Evolutionary conservation across 371 early-diverging fungal genomes (phyloP).

Genomic region (Basidiobolus meristosporus): DNA sequence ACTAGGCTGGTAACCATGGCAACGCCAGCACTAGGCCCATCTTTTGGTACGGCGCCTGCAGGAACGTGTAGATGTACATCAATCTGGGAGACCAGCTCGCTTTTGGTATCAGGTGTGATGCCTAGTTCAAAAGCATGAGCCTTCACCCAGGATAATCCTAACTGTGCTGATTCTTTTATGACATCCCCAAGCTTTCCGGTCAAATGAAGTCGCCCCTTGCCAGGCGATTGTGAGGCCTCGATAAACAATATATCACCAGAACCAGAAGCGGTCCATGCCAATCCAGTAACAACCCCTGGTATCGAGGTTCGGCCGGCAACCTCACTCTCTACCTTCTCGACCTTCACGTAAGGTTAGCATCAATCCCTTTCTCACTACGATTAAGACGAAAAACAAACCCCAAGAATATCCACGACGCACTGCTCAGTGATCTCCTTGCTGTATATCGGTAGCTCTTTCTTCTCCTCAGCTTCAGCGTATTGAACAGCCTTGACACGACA

Average conservation of each 20-base stretch:
- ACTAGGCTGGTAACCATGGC: constrained; percentile 58
- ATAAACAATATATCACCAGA: constrained; percentile 59
- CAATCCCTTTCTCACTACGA: too few relatives aligned
- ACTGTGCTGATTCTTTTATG: constrained; percentile 69
- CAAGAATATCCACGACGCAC: constrained; percentile 38
- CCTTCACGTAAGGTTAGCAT: constrained; percentile 6
- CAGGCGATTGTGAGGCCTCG: constrained; percentile 61
- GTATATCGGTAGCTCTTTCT: constrained; percentile 7
- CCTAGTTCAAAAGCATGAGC: constrained; percentile 41
- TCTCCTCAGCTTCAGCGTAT: constrained; percentile 18
- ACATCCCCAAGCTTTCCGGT: constrained; percentile 76
- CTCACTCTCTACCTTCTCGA: constrained; percentile 36
- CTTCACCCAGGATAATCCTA: constrained; percentile 66
- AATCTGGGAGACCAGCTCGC: constrained; percentile 19
- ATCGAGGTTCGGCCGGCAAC: constrained; percentile 26
- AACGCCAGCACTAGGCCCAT: constrained; percentile 59
- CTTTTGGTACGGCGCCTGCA: constrained; percentile 64
- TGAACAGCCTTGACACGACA: constrained; percentile 57
- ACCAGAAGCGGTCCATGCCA: constrained; percentile 64
- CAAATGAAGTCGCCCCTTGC: constrained; percentile 38
- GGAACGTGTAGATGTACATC: constrained; percentile 79
- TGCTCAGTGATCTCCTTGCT: constrained; percentile 10
- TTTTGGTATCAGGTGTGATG: constrained; percentile 12
- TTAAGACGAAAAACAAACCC: constrained; percentile 14
- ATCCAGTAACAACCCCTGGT: constrained; percentile 64